These are phyloP conservation scores for Podosphaera xanthii DNA, from an alignment of 2,329 filamentous ascomycete genomes.

Conservation along the genomic window DNA sequence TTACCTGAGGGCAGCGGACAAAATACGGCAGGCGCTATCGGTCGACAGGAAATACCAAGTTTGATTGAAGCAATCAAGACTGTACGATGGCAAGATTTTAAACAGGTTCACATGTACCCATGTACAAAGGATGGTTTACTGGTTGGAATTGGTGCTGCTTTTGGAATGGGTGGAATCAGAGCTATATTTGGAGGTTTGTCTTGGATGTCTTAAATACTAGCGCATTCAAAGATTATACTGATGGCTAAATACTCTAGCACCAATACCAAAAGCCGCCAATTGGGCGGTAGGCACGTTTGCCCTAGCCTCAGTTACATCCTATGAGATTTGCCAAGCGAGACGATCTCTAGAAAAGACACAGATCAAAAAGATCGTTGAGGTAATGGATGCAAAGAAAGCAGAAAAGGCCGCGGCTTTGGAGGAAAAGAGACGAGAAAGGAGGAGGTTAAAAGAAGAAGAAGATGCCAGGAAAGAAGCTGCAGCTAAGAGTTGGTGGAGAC, in stretches of 20 bases:
- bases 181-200: conserved; percentile 50
- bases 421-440: conserved; percentile 20
- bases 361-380: conserved; percentile 68
- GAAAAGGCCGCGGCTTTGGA: conserved; percentile 31
- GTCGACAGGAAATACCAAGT: conserved; percentile 16
- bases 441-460: conserved; percentile 21
- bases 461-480: conserved; percentile 15
- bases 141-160: conserved; percentile 60
- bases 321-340: conserved; percentile 64
- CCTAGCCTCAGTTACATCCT: conserved; percentile 44
- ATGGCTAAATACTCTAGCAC: conserved; percentile 20
- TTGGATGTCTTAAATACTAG: neutral
- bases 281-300: conserved; percentile 69
- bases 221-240: neutral
- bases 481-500: conserved; percentile 7
- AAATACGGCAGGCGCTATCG: conserved; percentile 14
- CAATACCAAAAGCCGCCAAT: conserved; percentile 47
- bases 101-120: conserved; percentile 52
- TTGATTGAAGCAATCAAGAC: conserved; percentile 41
- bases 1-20: conserved; percentile 15
- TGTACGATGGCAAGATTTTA: conserved; percentile 45
- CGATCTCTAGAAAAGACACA: conserved; percentile 54
- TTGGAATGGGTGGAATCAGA: conserved; percentile 49
- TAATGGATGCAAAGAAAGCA: conserved; percentile 50
- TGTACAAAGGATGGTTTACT: conserved; percentile 69